Evolutionary conservation across 225 moss, liverwort and hornwort species (phyloP), one percentile per base, ranked within the genome.

Genomic region (Physcomitrellopsis africana): DNA sequence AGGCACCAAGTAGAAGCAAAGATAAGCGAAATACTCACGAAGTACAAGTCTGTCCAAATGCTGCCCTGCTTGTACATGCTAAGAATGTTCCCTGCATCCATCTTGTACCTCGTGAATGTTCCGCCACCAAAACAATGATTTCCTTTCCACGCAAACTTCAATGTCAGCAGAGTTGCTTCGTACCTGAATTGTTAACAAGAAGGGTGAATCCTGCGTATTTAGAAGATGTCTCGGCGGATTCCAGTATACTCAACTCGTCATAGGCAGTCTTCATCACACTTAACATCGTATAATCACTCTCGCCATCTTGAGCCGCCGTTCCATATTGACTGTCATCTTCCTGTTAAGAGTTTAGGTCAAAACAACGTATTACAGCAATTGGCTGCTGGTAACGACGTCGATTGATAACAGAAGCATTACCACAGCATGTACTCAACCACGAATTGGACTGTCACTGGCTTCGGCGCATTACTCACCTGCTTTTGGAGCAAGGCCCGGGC

Each of bases 191-290:
- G 72, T 93, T 91, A 26, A 93, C 82, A 27, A 93, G 91, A 14
- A 93, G 89, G 42, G 84, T 82, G 58, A 83, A 84, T 42, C 93
- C 93, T 20, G 93, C 89, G 73, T 87, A 93, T 53, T 85, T 85
- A 2, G 87, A 82, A 63, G 86, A 8, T 8, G 90, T 73, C 75
- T 79, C 79, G 3, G 83, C 69, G 2, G 81, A 82, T 56, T 93
- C 77, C 51, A 91, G 49, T n/a, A 93, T 87, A 7, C 84, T 89
- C 79, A 91, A 81, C 14, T 86, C 80, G 58, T 93, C 91, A 69
- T 89, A 83, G 3, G 67, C 46, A 51, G 85, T 91, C 15, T 54
- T 62, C 70, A 85, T 32, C 68, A 74, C 56, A 16, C 75, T 78
- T 66, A 93, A 27, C 13, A 68, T 56, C 27, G 60, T 85, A 76